Evolutionary conservation across 257 asterid species (phyloP), one percentile per base, ranked within the genome.

Genomic region (Apocynum venetum): DNA sequence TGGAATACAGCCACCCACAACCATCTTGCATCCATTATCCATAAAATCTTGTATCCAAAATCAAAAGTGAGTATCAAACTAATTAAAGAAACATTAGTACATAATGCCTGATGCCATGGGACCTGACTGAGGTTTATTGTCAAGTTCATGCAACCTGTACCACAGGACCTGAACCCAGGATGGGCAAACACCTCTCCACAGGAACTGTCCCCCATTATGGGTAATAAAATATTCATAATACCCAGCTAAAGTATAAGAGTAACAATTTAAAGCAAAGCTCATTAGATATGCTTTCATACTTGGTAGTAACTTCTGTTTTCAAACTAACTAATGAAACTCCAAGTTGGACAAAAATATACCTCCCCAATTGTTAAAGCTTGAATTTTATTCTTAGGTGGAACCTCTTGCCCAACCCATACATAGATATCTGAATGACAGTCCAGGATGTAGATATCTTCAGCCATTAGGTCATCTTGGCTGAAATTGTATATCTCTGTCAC

Each of bases 391-490:
- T 91, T 91, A 53, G 92, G 44, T 68, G 89, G 96, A 66, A 96
- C 97, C 74, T 86, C 85, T 67, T 89, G 94, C 65, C 99, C 99
- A 47, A 96, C 96, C 99, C 99, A 96, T 60, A 96, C 91, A 82
- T 83, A 93, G 80, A 96, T 87, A 81, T 93, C 97, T 5, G 92
- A 88, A 75, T 87, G 92, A 88, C 97, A 93, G 82, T 96, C 97
- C 35, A 93, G 96, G 87, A 96, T 84, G 87, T 88, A 92, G 64
- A 91, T 79, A 80, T 96, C 99, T 86, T 96, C 99, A 40, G 99
- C 90, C 97, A 93, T 92, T 78, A 96, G 90, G 88, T 96, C 99
- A 74, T 92, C 95, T 88, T 96, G 99, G 85, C 82, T 79, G 86
- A 92, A 96, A 86, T 92, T 93, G 88, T 92, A 88, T 59, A 96